phyloP scores from a whole-genome alignment of 202 grass and related monocot genomes.

The Elaeis oleifera region DNA sequence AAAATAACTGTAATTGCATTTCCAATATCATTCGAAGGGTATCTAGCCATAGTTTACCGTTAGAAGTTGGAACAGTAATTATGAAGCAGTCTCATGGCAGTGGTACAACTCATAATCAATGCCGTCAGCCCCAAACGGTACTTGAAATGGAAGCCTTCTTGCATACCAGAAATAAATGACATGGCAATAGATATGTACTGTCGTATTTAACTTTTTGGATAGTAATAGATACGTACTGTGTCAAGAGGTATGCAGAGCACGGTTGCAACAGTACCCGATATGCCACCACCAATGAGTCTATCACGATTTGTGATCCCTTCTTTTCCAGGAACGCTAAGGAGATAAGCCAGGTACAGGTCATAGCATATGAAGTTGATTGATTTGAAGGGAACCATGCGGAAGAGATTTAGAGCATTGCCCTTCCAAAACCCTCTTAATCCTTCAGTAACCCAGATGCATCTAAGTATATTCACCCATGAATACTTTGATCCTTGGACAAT shows the following conservation, averaged over 20 bases:
- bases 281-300: constrained; percentile 17
- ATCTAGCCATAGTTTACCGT: no score
- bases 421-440: constrained; percentile 26
- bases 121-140: no score
- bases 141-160: no score
- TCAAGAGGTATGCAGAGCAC: constrained; percentile 17
- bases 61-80: no score
- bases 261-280: constrained; percentile 9
- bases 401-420: constrained; percentile 16
- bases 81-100: no score
- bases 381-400: constrained; percentile 26
- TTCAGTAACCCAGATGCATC: constrained; percentile 9
- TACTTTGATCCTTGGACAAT: constrained; percentile 4
- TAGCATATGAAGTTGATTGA: constrained; percentile 26
- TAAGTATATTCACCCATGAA: constrained; percentile 7
- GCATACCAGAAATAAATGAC: no score
- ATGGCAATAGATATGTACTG: neutral
- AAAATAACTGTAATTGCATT: no score
- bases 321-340: constrained; percentile 1
- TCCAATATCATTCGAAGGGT: no score
- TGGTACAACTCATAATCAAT: no score
- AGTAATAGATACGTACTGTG: constrained; percentile 1
- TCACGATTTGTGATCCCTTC: constrained; percentile 18
- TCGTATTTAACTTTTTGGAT: no score
- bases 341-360: constrained; percentile 20